Conservation (phyloP, 805 yeast species). For the Candida insectalens region DNA sequence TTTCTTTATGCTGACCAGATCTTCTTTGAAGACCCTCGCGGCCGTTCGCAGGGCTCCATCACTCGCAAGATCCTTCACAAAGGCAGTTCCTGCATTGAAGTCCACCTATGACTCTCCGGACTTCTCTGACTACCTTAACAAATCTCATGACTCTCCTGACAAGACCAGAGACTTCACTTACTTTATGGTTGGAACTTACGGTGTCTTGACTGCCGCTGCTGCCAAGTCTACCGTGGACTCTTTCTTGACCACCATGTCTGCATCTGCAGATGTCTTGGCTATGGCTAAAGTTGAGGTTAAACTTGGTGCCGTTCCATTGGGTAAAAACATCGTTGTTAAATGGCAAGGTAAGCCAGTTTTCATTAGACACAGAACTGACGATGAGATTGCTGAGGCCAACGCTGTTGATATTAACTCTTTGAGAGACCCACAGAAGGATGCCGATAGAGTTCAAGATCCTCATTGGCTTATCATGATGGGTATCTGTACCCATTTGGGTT, state of each 20-base stretch:
- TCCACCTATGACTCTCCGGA: conserved; percentile 89
- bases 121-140: conserved; percentile 71
- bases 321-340: conserved; percentile 95
- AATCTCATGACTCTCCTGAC: conserved; percentile 52
- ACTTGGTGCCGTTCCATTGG: conserved; percentile 87
- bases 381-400: conserved; percentile 93
- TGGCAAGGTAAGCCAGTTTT: conserved; percentile 99
- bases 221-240: conserved; percentile 94
- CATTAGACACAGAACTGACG: conserved; percentile 95
- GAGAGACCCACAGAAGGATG: conserved; percentile 92
- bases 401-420: conserved; percentile 61
- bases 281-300: conserved; percentile 99
- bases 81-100: conserved; percentile 43
- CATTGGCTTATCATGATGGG: conserved; percentile 99
- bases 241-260: conserved; percentile 87
- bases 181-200: conserved; percentile 96
- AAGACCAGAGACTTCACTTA: conserved; percentile 80
- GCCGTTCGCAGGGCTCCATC: conserved; percentile 7
- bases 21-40: conserved; percentile 20
- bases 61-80: conserved; percentile 39
- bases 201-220: conserved; percentile 83
- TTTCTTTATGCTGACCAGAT: conserved; percentile 25
- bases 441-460: conserved; percentile 92
- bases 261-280: conserved; percentile 97
- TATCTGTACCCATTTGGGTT: conserved; percentile 99